Evolutionary conservation across 2,329 filamentous ascomycete species (phyloP).

Genomic region (Endocalyx cinctus): DNA sequence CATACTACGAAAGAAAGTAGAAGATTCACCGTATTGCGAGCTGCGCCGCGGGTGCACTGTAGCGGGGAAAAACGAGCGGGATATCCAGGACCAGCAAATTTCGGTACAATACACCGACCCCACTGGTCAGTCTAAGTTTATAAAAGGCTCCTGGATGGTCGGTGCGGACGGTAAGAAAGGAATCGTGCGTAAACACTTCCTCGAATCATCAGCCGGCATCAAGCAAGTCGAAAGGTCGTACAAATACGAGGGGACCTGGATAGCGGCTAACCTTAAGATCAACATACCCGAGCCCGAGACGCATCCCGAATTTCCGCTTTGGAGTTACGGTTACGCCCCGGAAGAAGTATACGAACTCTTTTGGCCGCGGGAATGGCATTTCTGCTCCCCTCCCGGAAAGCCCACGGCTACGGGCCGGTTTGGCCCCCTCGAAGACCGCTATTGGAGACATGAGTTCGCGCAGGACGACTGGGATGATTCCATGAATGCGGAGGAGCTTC

Average conservation of each 20-base stretch:
- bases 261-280: conserved; percentile 43
- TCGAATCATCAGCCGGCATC: conserved; percentile 35
- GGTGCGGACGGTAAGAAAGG: conserved; percentile 46
- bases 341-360: conserved; percentile 43
- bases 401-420: conserved; percentile 41
- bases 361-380: conserved; percentile 40
- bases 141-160: conserved; percentile 25
- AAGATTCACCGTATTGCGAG: conserved; percentile 12
- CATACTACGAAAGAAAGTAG: conserved; percentile 11
- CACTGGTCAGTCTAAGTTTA: conserved; percentile 2
- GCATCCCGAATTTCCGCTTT: conserved; percentile 44
- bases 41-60: conserved; percentile 16
- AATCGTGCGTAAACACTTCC: conserved; percentile 38
- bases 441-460: conserved; percentile 39
- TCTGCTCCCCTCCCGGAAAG: conserved; percentile 36
- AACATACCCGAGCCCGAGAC: conserved; percentile 37
- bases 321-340: conserved; percentile 40
- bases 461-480: conserved; percentile 24
- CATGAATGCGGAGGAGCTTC: conserved; percentile 26
- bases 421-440: conserved; percentile 32
- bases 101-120: conserved; percentile 12
- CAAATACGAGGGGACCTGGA: conserved; percentile 38
- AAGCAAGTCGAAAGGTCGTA: conserved; percentile 28
- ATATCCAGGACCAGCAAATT: neutral
- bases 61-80: conserved; percentile 9